Evolutionary conservation across 2,329 filamentous ascomycete species (phyloP), one percentile per base, ranked within the genome.

Genomic region (Elsinoe perseae): DNA sequence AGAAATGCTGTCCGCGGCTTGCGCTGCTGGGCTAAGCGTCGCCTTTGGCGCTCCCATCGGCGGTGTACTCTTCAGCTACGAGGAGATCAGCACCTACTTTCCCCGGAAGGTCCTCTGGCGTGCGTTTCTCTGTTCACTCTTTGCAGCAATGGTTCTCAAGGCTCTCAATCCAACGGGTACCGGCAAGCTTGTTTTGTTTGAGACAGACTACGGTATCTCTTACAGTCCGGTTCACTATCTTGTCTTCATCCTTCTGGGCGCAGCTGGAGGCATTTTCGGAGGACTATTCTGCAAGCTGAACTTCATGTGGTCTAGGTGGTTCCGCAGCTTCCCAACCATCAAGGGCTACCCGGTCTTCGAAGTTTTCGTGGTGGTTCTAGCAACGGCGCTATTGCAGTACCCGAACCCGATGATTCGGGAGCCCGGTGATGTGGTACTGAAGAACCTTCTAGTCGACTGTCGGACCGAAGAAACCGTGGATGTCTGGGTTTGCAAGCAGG

Each of bases 41-140:
- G 81, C 80, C 0, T 84, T 83, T 61, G 81, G 81, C 4, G 80
- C 81, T 18, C 81, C 81, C 0, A 82, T 83, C 53, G 80, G 80
- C 1, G 80, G 80, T 7, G 80, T 83, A 0, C 68, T 83, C 3
- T 84, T 84, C 64, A 77, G 75, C 43, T 82, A 82, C 56, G 78
- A 80, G 64, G 80, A 83, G 68, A 81, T 83, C 59, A 77, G 73
- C 59, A 82, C 79, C 0, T 81, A 82, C 58, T 83, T 83, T 54
- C 80, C 80, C 0, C 70, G 78, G 1, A 80, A 78, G 59, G 77
- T 79, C n/a, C 72, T 84, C 2, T 83, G 79, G 79, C 69, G 76
- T 46, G 77, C 80, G 0, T 83, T 83, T 60, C 69, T 83, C 20
- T 83, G 80, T 66, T 81, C 77, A 0, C 66, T 82, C 3, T 71